Base-by-base conservation (phyloP, 306 rosid species). In the Castanopsis chinensis region DNA sequence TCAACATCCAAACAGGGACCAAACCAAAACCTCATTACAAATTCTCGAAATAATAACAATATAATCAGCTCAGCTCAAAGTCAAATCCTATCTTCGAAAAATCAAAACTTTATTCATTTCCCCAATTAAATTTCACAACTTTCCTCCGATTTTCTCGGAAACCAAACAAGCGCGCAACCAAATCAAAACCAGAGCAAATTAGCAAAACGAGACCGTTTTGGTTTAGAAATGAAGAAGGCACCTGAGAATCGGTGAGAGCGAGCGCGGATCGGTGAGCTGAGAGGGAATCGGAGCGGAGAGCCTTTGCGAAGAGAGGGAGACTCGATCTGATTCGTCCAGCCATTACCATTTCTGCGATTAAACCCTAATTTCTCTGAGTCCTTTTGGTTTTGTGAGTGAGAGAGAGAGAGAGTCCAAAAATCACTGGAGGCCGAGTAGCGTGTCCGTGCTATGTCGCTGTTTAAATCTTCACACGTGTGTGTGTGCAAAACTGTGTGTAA, bases 321-420 rank as follows among this genome's bases (percentile, higher is more conserved):
- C 89, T 87, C 84, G 96, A 91, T 88, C 91, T 90, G 82, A 90
- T 76, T 73, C 93, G 88, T 52, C 83, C 74, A 80, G 74, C 82
- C 27, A 83, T 74, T 68, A 96, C 97, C 97, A 92, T 90, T 53
- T 25, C 78, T 6, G 75, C 59, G 72, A 18, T 3, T 11, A 74
- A 92, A 89, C 91, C 97, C 94, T 87, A 87, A 59, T 72, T 81
- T 71, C 59, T 21, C 55, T 21, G 74, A 33, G 72, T 51, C 72
- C 69, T 81, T 43, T 75, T 65, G 78, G 41, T 41, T 30, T 10
- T 6, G 72, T 2, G n/a, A 18, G 6, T 9, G 45, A 35, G n/a
- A 58, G 14, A 3, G 30, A 3, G 30, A 32, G 17, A 18, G 76
- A 19, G 49, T 49, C 5, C 0, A 7, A 41, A 41, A 41, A 8